Conservation (phyloP, 1,284 basidiomycete genomes). For the Leccinum pallidistipes region DNA sequence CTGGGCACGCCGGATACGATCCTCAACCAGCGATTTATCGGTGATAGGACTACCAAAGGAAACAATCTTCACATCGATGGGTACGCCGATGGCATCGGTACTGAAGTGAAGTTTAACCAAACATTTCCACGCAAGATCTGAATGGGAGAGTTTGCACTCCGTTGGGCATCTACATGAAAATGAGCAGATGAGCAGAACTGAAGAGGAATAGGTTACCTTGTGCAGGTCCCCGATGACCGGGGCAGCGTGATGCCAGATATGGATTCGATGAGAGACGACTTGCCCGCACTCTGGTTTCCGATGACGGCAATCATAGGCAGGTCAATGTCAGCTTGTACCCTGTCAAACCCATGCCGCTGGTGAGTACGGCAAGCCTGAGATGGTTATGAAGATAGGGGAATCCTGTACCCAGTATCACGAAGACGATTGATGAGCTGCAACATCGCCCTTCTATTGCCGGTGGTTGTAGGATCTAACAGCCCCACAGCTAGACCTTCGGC, state of each 20-base stretch:
- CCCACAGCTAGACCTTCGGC: slow-evolving; percentile 35
- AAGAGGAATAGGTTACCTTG: slow-evolving; percentile 43
- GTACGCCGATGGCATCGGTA: slow-evolving; percentile 45
- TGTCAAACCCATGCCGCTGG: slow-evolving; percentile 24
- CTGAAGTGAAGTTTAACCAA: slow-evolving; percentile 54
- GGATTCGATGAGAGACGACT: slow-evolving; percentile 72
- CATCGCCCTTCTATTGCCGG: neutral
- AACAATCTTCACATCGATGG: slow-evolving; percentile 40
- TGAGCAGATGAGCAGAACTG: neutral
- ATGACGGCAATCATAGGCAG: slow-evolving; percentile 69
- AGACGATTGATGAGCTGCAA: neutral
- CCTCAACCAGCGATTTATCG: slow-evolving; percentile 57
- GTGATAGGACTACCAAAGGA: slow-evolving; percentile 55
- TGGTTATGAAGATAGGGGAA: neutral
- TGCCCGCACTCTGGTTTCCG: slow-evolving; percentile 68
- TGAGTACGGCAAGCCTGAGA: neutral
- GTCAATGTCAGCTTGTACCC: slow-evolving; percentile 65
- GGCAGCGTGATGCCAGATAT: slow-evolving; percentile 72
- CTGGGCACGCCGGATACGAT: slow-evolving; percentile 68
- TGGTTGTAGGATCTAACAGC: slow-evolving; percentile 35
- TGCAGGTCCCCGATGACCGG: slow-evolving; percentile 64
- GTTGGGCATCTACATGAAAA: slow-evolving; percentile 58
- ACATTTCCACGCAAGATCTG: slow-evolving; percentile 56
- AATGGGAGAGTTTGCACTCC: slow-evolving; percentile 59
- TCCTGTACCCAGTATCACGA: slow-evolving; percentile 49